Conservation (phyloP, 345 rosid genomes). For the Corymbia maculata region DNA sequence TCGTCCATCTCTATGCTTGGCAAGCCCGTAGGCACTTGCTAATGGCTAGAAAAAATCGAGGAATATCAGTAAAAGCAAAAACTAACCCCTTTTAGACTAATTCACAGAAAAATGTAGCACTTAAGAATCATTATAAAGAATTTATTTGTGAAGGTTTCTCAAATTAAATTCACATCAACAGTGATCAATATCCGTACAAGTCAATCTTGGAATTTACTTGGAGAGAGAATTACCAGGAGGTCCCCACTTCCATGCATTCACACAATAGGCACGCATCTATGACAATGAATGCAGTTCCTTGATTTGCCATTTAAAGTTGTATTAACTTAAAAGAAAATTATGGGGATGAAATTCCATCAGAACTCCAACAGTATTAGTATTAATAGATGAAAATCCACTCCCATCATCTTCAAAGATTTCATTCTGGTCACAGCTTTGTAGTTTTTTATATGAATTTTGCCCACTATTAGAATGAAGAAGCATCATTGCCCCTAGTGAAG, state of each 20-base stretch:
- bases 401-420: not conserved
- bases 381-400: not conserved
- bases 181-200: not conserved
- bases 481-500: not conserved
- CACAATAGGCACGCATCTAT: not conserved
- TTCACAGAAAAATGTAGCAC: not conserved
- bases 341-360: not conserved
- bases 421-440: not conserved
- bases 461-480: not conserved
- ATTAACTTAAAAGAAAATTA: not conserved
- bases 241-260: not conserved
- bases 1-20: conserved; percentile 99
- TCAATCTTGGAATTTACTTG: not conserved
- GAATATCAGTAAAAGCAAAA: not conserved
- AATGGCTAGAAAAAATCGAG: conserved; percentile 51
- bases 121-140: not conserved
- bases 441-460: not conserved
- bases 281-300: not conserved
- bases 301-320: not conserved
- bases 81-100: not conserved
- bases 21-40: conserved; percentile 98
- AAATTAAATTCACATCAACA: not conserved
- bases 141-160: not conserved
- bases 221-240: not conserved
- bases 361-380: not conserved